phyloP scores from a whole-genome alignment of 2,329 filamentous ascomycete species.

The Paramyrothecium roridum region DNA sequence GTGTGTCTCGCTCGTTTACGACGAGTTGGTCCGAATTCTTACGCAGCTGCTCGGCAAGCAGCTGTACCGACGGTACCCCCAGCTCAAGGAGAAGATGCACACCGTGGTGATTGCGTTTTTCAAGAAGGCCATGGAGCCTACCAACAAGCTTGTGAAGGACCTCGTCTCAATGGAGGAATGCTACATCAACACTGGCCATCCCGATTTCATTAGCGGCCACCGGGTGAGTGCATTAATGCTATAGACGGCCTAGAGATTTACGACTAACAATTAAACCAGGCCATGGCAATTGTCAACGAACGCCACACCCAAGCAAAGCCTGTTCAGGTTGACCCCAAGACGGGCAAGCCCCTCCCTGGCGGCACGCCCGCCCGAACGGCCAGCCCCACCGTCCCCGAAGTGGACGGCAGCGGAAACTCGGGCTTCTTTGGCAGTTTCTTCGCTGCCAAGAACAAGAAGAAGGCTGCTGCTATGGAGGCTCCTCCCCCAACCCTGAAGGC shows the following conservation, averaged over 20 bases:
- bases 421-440: slow-evolving; percentile 99
- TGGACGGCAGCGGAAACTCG: slow-evolving; percentile 51
- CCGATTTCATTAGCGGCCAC: slow-evolving; percentile 95
- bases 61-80: slow-evolving; percentile 89
- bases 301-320: slow-evolving; percentile 78
- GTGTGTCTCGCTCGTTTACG: slow-evolving; percentile 95
- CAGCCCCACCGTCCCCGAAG: slow-evolving; percentile 66
- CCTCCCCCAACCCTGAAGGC: slow-evolving; percentile 92
- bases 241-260: too few relatives aligned
- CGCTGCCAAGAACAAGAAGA: slow-evolving; percentile 99
- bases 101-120: slow-evolving; percentile 89
- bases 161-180: slow-evolving; percentile 93
- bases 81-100: slow-evolving; percentile 95
- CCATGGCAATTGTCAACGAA: slow-evolving; percentile 98
- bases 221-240: slow-evolving; percentile 50
- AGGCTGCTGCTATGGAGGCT: slow-evolving; percentile 98
- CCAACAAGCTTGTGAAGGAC: slow-evolving; percentile 93
- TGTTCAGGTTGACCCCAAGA: slow-evolving; percentile 96
- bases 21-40: slow-evolving; percentile 94
- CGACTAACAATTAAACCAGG: slow-evolving; percentile 38
- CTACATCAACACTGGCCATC: slow-evolving; percentile 98
- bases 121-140: slow-evolving; percentile 97
- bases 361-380: slow-evolving; percentile 67
- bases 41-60: slow-evolving; percentile 84
- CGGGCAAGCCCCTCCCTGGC: slow-evolving; percentile 82